Conservation (phyloP, 805 yeast genomes). For the Candida koratica region DNA sequence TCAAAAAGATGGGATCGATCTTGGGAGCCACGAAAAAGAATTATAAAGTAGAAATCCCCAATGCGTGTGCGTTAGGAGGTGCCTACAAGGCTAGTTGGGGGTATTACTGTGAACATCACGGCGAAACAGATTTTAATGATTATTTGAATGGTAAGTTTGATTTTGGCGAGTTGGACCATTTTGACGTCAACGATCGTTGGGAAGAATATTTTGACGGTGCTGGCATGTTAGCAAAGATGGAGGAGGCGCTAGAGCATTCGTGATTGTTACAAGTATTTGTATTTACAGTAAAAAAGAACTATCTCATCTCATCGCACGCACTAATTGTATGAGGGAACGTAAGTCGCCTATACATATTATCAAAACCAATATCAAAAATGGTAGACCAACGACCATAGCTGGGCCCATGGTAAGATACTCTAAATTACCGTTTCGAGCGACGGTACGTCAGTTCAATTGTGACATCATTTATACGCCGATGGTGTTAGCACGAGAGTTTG, state of each 20-base stretch:
- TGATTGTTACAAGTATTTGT: not conserved
- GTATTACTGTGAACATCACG: slow-evolving; percentile 27
- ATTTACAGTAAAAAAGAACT: not conserved
- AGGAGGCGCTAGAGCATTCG: slow-evolving; percentile 20
- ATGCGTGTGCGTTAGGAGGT: slow-evolving; percentile 92
- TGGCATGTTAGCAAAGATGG: slow-evolving; percentile 48
- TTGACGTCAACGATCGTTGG: slow-evolving; percentile 44
- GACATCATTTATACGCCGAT: slow-evolving; percentile 93
- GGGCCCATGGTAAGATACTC: slow-evolving; percentile 99
- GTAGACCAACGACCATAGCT: slow-evolving; percentile 38
- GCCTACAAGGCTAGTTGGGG: slow-evolving; percentile 85
- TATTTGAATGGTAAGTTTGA: slow-evolving; percentile 38
- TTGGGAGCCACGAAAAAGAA: slow-evolving; percentile 65
- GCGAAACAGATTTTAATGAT: slow-evolving; percentile 39
- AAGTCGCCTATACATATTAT: slow-evolving; percentile 31
- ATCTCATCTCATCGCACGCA: slow-evolving; percentile 6
- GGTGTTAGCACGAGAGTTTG: slow-evolving; percentile 95
- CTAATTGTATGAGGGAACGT: slow-evolving; percentile 11
- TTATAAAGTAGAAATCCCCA: slow-evolving; percentile 69
- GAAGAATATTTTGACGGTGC: slow-evolving; percentile 48
- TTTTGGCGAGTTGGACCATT: slow-evolving; percentile 46
- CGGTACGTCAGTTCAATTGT: slow-evolving; percentile 62
- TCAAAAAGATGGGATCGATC: slow-evolving; percentile 63
- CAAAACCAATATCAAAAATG: slow-evolving; percentile 19
- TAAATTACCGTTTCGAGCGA: slow-evolving; percentile 83